Base-by-base conservation (phyloP, 176 grass and related monocot species). In the Ensete glaucum region DNA sequence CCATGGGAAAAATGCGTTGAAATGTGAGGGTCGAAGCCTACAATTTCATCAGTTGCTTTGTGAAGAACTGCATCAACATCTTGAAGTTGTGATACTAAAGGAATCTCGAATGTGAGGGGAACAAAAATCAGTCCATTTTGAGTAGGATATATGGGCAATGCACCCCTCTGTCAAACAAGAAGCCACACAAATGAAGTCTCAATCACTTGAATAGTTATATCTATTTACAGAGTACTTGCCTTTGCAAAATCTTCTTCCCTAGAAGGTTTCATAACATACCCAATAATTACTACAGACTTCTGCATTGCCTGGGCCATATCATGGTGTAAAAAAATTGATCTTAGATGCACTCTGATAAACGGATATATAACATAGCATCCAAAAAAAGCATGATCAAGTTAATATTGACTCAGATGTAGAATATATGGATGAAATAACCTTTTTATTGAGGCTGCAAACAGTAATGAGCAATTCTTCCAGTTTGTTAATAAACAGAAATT, bases 1-100 rank as follows among this genome's bases (percentile, higher is more conserved):
- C 94, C 90, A 43, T 87, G 78, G 52, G 94, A 84, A 82, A 98
- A 89, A 82, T 82, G 48, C 17, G 71, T 65, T 77, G 88, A 87
- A 17, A 51, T 89, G 50, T 83, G 82, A 80, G 84, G 67, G 73
- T 93, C 84, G 65, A 98, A 87, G 77, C 50, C 87, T 74, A 93
- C 49, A 29, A 93, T 91, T 80, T 93, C 88, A 84, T 98, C 94
- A 19, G 94, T 98, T 83, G 93, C 89, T 93, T 98, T 98, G 83
- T 98, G 94, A 62, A 98, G 84, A 55, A 93, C 65, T 16, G 88
- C 72, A 85, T 98, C 90, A 82, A 98, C 87, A 83, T 77, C 55
- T 87, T 85, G 66, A 68, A 98, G 81, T 89, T 98, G 94, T 56
- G 73, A 82, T 59, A 79, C 84, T 79, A 98, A 82, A 81, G 88